Conservation (phyloP, 352 stramenopile genomes). For the Pythium phragmiticola region DNA sequence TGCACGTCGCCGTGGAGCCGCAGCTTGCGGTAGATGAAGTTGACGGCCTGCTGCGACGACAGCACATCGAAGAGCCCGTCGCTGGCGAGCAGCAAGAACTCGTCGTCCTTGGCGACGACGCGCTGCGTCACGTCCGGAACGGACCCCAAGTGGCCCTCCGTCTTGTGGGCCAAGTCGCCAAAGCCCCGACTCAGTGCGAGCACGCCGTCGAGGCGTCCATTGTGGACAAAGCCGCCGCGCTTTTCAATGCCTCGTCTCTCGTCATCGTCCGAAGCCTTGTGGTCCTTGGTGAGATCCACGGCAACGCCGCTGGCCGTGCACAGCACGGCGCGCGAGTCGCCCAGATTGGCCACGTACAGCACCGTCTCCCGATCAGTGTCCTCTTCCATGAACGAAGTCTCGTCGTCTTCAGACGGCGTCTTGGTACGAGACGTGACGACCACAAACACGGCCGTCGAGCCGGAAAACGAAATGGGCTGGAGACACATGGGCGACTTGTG, state of each 20-base stretch:
- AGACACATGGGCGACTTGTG: slow-evolving; percentile 40
- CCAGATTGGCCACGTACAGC: slow-evolving; percentile 87
- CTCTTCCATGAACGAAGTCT: too few species aligned
- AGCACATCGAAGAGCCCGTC: slow-evolving; percentile 92
- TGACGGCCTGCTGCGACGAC: slow-evolving; percentile 88
- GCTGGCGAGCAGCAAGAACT: slow-evolving; percentile 91
- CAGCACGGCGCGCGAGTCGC: slow-evolving; percentile 89
- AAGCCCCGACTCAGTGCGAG: slow-evolving; percentile 84
- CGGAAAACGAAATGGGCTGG: slow-evolving; percentile 85
- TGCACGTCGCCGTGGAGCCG: slow-evolving; percentile 88
- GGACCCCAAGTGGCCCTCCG: slow-evolving; percentile 81
- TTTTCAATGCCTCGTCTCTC: slow-evolving; percentile 83
- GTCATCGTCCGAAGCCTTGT: slow-evolving; percentile 78
- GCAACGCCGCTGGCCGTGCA: slow-evolving; percentile 69
- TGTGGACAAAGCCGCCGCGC: slow-evolving; percentile 86
- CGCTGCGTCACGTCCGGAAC: slow-evolving; percentile 82
- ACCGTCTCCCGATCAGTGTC: slow-evolving; percentile 35
- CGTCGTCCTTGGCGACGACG: slow-evolving; percentile 57
- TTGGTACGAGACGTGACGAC: slow-evolving; percentile 31
- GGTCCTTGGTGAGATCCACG: slow-evolving; percentile 82
- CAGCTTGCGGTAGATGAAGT: slow-evolving; percentile 89
- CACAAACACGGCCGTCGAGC: slow-evolving; percentile 64
- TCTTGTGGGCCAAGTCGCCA: slow-evolving; percentile 88
- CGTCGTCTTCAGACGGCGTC: slow-evolving; percentile 14
- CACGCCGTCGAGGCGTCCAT: slow-evolving; percentile 85